Evolutionary conservation across 2,329 filamentous ascomycete species (phyloP).

Genomic region (Tolypocladium tropicale): DNA sequence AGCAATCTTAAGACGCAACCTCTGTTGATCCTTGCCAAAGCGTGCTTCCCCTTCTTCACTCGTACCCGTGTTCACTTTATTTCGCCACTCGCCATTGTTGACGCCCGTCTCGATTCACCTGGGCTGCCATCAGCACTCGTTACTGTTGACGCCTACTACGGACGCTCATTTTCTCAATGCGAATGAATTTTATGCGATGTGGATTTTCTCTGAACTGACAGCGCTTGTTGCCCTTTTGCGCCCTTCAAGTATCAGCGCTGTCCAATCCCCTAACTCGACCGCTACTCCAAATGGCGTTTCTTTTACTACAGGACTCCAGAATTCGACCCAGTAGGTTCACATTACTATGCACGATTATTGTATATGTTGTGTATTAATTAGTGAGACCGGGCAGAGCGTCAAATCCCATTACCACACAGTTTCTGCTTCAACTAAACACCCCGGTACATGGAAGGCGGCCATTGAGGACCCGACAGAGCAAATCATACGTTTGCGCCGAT

Average conservation of each 20-base stretch:
- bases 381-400: neutral
- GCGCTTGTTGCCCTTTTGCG: neutral
- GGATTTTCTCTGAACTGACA: neutral
- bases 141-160: neutral
- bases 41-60: neutral
- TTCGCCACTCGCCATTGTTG: neutral
- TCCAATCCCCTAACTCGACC: neutral
- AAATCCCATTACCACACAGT: neutral
- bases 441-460: neutral
- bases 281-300: neutral
- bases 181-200: neutral
- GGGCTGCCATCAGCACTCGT: too few relatives aligned
- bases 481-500: neutral
- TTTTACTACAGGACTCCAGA: too few relatives aligned
- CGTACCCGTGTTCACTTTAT: neutral
- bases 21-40: neutral
- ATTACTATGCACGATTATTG: too few relatives aligned
- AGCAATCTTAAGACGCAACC: neutral
- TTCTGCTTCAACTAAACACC: neutral
- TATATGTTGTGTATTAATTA: neutral
- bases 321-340: neutral
- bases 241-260: neutral
- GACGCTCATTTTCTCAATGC: too few relatives aligned
- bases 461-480: too few relatives aligned
- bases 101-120: too few relatives aligned